A percentile compares a stretch with the other conserved stretches of the same genome.
Evolutionary conservation across 495 filamentous ascomycete species (phyloP).

Genomic region (Xylaria castorea): DNA sequence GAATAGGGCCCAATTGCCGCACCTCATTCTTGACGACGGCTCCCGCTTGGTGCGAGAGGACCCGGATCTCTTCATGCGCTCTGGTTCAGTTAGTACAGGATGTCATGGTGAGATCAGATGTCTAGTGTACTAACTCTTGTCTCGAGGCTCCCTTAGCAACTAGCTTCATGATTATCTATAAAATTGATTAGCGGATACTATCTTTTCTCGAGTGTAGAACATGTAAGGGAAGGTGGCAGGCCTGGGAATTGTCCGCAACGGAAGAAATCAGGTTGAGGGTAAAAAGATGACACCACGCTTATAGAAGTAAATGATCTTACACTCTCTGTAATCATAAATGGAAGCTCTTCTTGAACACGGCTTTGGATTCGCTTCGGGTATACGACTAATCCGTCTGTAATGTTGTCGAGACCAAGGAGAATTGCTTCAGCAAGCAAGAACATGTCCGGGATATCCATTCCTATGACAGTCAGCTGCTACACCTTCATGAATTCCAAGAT

Average conservation of each 20-base stretch:
- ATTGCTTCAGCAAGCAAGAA: slow-evolving; percentile 73
- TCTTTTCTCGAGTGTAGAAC: not conserved
- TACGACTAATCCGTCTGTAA: slow-evolving; percentile 73
- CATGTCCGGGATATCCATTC: slow-evolving; percentile 49
- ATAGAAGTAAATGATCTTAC: slow-evolving; percentile 5
- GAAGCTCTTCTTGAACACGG: slow-evolving; percentile 68
- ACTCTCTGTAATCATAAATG: slow-evolving; percentile 47
- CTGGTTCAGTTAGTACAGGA: slow-evolving; percentile 7
- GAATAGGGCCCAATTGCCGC: not conserved
- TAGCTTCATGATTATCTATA: slow-evolving; percentile 81
- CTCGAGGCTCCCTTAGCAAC: slow-evolving; percentile 75
- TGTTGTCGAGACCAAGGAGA: slow-evolving; percentile 73
- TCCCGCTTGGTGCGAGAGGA: slow-evolving; percentile 85
- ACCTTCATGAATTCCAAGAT: not conserved
- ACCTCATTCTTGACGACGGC: slow-evolving; percentile 74
- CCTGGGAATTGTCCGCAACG: not conserved
- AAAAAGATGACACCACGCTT: not conserved
- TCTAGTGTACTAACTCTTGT: slow-evolving; percentile 62
- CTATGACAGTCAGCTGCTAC: slow-evolving; percentile 16
- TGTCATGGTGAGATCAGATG: not conserved
- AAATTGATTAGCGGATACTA: slow-evolving; percentile 32
- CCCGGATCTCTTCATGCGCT: slow-evolving; percentile 89
- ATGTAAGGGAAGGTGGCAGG: not conserved
- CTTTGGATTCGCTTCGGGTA: slow-evolving; percentile 73
- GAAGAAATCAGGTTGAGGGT: not conserved